Evolutionary conservation across 106 monocot genomes (phyloP), one percentile per base, ranked within the genome.

Genomic region (Iris macrosiphon): DNA sequence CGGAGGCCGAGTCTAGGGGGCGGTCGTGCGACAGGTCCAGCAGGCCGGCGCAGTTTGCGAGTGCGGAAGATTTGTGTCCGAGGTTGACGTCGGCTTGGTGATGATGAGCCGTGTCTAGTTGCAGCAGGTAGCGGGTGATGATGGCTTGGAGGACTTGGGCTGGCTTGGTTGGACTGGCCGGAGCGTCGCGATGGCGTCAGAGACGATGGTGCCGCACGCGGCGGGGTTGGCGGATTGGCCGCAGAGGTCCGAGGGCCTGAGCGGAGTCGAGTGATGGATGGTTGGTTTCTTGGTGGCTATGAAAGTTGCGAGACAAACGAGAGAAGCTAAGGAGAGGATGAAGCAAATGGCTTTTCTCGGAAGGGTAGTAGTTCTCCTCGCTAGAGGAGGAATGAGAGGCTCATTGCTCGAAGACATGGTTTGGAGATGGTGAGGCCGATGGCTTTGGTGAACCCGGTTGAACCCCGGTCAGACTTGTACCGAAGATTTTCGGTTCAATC

Each of bases 21-120:
- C 49, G 64, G 65, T 74, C 79, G 23, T 49, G 74, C 2, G 79
- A 74, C 37, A 70, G 60, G 29, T 71, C 59, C 31, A 81, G 19
- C 26, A 81, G 66, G 0, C 67, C 44, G 7, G 63, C 3, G 60
- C 80, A 81, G 57, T 81, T 75, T 30, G 9, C 23, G 24, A 80
- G 61, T 29, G 70, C 64, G 34, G 62, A n/a, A n/a, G n/a, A 26
- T 28, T 37, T 27, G 15, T 49, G 68, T 6, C 21, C 8, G 4
- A 38, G 39, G n/a, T 60, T 54, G 18, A 34, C 52, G 31, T 5
- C 63, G 55, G 19, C 39, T 39, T 62, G 2, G 34, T 19, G 17
- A 4, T 17, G 12, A n/a, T 62, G 63, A 14, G 29, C 17, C 2
- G 19, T 14, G 38, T 59, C 40, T 10, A 69, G 14, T n/a, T 45